Evolutionary conservation across 208 protist genomes (phyloP).

Genomic region (Crithidia bombi): DNA sequence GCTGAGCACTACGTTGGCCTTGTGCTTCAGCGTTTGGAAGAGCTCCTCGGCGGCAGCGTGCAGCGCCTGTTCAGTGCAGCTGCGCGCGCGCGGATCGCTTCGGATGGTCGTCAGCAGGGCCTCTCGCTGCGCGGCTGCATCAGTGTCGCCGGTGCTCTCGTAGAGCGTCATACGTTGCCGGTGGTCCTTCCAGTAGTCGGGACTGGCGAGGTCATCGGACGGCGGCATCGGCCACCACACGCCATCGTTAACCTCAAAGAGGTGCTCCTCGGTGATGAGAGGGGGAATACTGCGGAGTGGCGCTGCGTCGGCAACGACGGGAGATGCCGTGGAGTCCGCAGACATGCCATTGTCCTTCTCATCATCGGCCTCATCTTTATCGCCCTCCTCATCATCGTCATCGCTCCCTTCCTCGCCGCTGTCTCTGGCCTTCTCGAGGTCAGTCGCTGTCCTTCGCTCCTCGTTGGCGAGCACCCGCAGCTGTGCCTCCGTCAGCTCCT

Average conservation of each 20-base stretch:
- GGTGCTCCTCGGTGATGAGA: slow-evolving; percentile 69
- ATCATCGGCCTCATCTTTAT: background rate
- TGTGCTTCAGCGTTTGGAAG: slow-evolving; percentile 57
- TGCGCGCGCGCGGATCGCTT: slow-evolving; percentile 10
- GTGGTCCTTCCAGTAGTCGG: slow-evolving; percentile 66
- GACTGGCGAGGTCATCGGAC: slow-evolving; percentile 61
- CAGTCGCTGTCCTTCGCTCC: slow-evolving; percentile 9
- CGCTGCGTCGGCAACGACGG: background rate
- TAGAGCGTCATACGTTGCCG: slow-evolving; percentile 77
- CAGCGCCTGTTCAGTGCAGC: slow-evolving; percentile 33
- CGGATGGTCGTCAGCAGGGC: slow-evolving; percentile 23
- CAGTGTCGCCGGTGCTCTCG: slow-evolving; percentile 47
- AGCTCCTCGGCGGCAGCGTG: slow-evolving; percentile 37
- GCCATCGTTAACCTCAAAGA: slow-evolving; percentile 89
- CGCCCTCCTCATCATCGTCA: slow-evolving; percentile 23
- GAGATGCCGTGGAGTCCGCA: background rate
- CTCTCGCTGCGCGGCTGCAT: slow-evolving; percentile 22
- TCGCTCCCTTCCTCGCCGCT: slow-evolving; percentile 13
- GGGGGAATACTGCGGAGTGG: slow-evolving; percentile 15
- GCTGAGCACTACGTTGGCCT: slow-evolving; percentile 69
- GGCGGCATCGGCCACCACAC: slow-evolving; percentile 72
- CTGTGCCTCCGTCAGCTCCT: slow-evolving; percentile 38
- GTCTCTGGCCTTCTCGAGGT: slow-evolving; percentile 11
- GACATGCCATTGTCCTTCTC: background rate
- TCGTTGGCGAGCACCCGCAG: slow-evolving; percentile 26